A percentile compares a stretch with the other conserved stretches of the same genome.
These are phyloP conservation scores for Aspergillus oerlinghausenensis DNA, from an alignment of 2,329 filamentous ascomycete genomes.

Conservation along the genomic window DNA sequence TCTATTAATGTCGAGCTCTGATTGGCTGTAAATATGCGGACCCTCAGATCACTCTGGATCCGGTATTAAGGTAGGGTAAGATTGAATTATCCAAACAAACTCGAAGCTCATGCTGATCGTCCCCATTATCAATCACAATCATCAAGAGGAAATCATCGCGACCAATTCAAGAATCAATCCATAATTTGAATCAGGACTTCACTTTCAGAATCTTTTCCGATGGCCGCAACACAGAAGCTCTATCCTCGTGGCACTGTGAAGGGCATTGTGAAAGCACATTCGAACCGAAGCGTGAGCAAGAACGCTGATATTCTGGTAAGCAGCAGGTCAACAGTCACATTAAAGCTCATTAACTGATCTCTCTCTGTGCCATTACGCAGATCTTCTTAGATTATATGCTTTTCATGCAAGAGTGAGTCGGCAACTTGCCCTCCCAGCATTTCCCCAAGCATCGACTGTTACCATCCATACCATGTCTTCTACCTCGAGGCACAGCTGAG, in stretches of 20 bases:
- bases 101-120: neutral
- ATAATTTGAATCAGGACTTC: neutral
- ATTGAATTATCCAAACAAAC: neutral
- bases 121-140: neutral
- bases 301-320: constrained; percentile 79
- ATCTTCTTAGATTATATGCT: constrained; percentile 80
- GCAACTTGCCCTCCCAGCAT: neutral
- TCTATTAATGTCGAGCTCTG: too few relatives aligned
- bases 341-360: neutral
- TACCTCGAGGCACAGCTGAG: neutral
- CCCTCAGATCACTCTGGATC: too few relatives aligned
- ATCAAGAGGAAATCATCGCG: constrained; percentile 1
- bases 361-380: constrained; percentile 40
- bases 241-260: constrained; percentile 83
- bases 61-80: neutral
- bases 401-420: constrained; percentile 64
- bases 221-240: constrained; percentile 65
- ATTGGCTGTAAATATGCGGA: neutral
- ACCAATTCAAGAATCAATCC: neutral
- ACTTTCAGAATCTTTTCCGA: constrained; percentile 22
- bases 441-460: neutral
- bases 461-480: neutral
- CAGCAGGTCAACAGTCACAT: neutral
- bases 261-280: constrained; percentile 86
- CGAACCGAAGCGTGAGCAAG: constrained; percentile 73